A percentile compares a stretch with the other conserved stretches of the same genome.
phyloP scores from a whole-genome alignment of 2,329 filamentous ascomycete species.

The Cordyceps tenuipes region DNA sequence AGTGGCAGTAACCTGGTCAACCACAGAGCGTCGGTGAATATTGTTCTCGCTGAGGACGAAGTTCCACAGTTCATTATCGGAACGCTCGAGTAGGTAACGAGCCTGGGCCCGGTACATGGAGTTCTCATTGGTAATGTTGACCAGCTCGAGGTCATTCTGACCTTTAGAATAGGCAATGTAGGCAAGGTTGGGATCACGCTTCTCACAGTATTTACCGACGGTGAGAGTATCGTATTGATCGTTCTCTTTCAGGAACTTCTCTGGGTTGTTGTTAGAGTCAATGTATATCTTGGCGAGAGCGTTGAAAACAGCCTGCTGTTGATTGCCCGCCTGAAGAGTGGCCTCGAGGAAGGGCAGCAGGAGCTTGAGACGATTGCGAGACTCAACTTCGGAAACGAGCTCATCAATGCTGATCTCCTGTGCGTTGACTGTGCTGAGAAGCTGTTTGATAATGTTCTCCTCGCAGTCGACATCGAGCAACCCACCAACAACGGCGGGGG shows the following conservation, averaged over 20 bases:
- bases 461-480: constrained; percentile 96
- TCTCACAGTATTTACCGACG: constrained; percentile 97
- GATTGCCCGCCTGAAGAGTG: constrained; percentile 80
- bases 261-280: constrained; percentile 94
- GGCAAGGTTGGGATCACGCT: constrained; percentile 90
- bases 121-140: constrained; percentile 98
- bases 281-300: constrained; percentile 99
- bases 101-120: constrained; percentile 99
- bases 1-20: constrained; percentile 93
- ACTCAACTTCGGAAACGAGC: constrained; percentile 90
- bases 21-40: constrained; percentile 82
- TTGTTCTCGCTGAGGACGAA: constrained; percentile 97
- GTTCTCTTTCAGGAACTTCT: constrained; percentile 96
- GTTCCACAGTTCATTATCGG: constrained; percentile 83
- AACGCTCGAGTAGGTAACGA: constrained; percentile 84
- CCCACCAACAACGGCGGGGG: constrained; percentile 87
- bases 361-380: constrained; percentile 89
- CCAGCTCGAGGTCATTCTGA: constrained; percentile 92
- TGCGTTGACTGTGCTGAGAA: constrained; percentile 77
- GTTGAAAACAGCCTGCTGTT: constrained; percentile 95
- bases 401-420: constrained; percentile 86
- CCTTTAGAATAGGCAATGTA: constrained; percentile 95
- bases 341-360: constrained; percentile 92
- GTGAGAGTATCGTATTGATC: constrained; percentile 88
- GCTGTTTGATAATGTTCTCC: constrained; percentile 88